Percentiles rank a stretch among this genome's conserved stretches.
Evolutionary conservation across 108 stramenopile species (phyloP).

Genomic region (Tribonema minus): DNA sequence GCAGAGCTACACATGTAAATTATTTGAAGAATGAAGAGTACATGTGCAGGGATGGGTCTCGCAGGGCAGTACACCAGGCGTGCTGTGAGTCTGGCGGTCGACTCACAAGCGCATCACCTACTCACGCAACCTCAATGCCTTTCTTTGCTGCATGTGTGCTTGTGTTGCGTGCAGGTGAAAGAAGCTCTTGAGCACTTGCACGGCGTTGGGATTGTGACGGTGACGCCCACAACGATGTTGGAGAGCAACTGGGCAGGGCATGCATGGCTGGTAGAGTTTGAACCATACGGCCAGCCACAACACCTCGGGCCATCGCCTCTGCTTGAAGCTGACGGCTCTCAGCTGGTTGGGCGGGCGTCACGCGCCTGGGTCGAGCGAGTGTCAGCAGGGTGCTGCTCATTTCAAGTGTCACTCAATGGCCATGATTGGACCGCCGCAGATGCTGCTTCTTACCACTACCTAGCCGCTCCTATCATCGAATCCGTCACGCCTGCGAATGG

Average conservation of each 20-base stretch:
- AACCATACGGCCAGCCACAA: conserved; percentile 6
- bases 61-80: too few species aligned
- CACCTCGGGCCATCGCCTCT: conserved; percentile 12
- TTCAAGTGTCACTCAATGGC: conserved; percentile 19
- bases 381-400: conserved; percentile 14
- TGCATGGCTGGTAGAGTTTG: conserved; percentile 15
- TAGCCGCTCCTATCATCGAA: neutral
- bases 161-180: too few species aligned
- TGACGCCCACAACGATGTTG: neutral
- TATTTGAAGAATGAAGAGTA: too few species aligned
- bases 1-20: too few species aligned
- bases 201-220: conserved; percentile 14
- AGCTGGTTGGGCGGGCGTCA: neutral
- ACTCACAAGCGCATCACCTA: too few species aligned
- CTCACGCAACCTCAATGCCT: too few species aligned
- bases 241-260: neutral
- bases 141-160: too few species aligned
- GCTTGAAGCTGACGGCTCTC: conserved; percentile 11
- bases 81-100: too few species aligned
- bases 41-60: too few species aligned
- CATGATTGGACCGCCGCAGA: neutral
- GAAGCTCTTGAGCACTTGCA: conserved; percentile 6
- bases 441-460: conserved; percentile 8
- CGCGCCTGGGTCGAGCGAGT: neutral
- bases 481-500: neutral